Percentiles rank a stretch among this genome's conserved stretches.
Conservation (phyloP, 1,139 yeast genomes). For the Magnusiomyces starmeri region DNA sequence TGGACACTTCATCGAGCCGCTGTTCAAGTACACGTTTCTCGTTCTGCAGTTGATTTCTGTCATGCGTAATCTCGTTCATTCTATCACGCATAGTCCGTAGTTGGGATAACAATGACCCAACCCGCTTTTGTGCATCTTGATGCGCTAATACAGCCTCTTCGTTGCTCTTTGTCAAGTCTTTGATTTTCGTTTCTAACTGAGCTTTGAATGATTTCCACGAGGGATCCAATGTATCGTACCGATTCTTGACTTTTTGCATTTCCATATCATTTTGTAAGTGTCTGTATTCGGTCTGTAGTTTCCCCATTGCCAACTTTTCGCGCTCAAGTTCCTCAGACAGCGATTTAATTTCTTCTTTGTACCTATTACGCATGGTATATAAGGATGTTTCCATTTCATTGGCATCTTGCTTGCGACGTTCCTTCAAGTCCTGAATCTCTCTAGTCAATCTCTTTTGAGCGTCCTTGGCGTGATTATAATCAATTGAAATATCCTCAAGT, state of each 20-base stretch:
- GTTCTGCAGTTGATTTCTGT: conserved; percentile 33
- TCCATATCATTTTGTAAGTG: conserved; percentile 57
- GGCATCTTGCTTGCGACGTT: conserved; percentile 26
- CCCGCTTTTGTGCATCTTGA: conserved; percentile 34
- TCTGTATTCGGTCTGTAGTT: conserved; percentile 56
- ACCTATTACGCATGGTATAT: conserved; percentile 36
- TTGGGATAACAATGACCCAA: conserved; percentile 32
- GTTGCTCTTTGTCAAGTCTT: conserved; percentile 45
- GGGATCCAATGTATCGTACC: conserved; percentile 17
- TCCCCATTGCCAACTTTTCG: conserved; percentile 42
- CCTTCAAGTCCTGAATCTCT: conserved; percentile 38
- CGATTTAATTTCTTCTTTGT: conserved; percentile 49
- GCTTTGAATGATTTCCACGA: conserved; percentile 40
- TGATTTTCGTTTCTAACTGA: conserved; percentile 47
- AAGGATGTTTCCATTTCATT: conserved; percentile 24
- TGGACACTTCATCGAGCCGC: conserved; percentile 29
- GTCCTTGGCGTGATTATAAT: conserved; percentile 46
- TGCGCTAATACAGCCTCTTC: conserved; percentile 37
- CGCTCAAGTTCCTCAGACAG: conserved; percentile 53
- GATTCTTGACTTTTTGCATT: conserved; percentile 19
- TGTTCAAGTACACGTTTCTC: conserved; percentile 35
- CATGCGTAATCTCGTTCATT: conserved; percentile 34
- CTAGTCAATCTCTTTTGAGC: conserved; percentile 41
- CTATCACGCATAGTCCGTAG: conserved; percentile 31
- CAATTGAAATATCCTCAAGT: conserved; percentile 52